Conservation (phyloP, 345 rosid species). For the Acer negundo region DNA sequence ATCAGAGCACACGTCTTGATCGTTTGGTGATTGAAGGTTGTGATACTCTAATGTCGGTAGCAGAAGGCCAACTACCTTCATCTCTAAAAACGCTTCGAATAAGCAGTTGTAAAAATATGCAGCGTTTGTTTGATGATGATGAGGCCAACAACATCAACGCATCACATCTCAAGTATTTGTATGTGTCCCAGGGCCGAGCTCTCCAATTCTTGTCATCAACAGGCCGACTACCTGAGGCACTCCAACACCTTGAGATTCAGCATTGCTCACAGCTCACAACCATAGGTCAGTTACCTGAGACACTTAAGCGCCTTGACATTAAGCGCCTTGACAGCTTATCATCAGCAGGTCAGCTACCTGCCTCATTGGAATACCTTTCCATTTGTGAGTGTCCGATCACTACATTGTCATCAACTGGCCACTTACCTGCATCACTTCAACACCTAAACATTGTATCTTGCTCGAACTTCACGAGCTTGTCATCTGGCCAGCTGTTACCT, state of each 20-base stretch:
- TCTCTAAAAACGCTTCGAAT: background rate
- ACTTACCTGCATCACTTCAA: background rate
- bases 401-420: background rate
- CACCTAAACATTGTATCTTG: background rate
- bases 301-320: constrained; percentile 7
- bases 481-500: background rate
- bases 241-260: background rate
- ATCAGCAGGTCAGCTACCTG: background rate
- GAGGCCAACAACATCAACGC: background rate
- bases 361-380: background rate
- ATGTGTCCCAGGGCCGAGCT: background rate
- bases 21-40: background rate
- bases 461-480: background rate
- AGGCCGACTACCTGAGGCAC: constrained; percentile 7
- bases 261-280: too few relatives aligned
- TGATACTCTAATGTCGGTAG: background rate
- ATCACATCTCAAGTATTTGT: background rate
- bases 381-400: background rate
- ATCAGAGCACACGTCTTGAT: background rate
- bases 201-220: background rate
- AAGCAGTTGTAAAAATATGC: background rate
- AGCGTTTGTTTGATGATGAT: background rate
- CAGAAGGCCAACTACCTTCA: background rate
- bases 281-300: constrained; percentile 1
- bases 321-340: background rate